phyloP scores from a whole-genome alignment of 768 basidiomycete species.

The Hydnomerulius pinastri region DNA sequence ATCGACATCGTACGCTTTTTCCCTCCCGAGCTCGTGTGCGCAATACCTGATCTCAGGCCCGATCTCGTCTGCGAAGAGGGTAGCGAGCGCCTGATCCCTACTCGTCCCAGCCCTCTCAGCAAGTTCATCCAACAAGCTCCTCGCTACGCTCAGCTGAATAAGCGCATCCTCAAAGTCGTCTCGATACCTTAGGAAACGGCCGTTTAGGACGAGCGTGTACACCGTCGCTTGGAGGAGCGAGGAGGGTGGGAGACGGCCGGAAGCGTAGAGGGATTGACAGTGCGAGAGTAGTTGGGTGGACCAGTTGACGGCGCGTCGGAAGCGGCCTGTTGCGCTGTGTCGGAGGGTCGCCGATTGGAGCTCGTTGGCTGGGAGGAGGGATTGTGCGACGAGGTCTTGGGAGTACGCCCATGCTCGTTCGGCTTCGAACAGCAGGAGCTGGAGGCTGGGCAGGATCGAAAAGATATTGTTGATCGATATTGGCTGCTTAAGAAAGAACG shows the following conservation, averaged over 20 bases:
- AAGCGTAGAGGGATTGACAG: conserved; percentile 62
- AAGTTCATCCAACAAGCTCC: conserved; percentile 68
- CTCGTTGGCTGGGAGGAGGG: conserved; percentile 53
- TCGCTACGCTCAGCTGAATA: conserved; percentile 76
- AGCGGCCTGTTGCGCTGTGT: conserved; percentile 76
- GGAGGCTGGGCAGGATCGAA: conserved; percentile 50
- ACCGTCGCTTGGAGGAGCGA: conserved; percentile 68
- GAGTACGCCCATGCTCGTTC: conserved; percentile 93
- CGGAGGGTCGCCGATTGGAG: conserved; percentile 58
- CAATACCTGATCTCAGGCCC: conserved; percentile 91
- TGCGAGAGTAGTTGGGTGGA: conserved; percentile 74
- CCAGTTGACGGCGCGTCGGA: conserved; percentile 79
- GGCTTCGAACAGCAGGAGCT: conserved; percentile 84
- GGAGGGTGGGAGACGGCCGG: conserved; percentile 53
- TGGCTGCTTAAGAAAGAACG: neutral
- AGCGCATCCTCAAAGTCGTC: conserved; percentile 77
- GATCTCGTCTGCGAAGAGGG: conserved; percentile 81
- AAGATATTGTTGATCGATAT: too few relatives aligned
- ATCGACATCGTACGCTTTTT: conserved; percentile 80
- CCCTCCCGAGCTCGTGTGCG: conserved; percentile 82
- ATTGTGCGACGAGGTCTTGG: conserved; percentile 66
- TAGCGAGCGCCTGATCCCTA: conserved; percentile 84
- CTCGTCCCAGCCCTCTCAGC: conserved; percentile 65
- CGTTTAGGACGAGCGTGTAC: conserved; percentile 80
- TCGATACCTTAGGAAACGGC: conserved; percentile 78